phyloP scores from a whole-genome alignment of 1,139 yeast genomes.

The Debaryomyces nepalensis region DNA sequence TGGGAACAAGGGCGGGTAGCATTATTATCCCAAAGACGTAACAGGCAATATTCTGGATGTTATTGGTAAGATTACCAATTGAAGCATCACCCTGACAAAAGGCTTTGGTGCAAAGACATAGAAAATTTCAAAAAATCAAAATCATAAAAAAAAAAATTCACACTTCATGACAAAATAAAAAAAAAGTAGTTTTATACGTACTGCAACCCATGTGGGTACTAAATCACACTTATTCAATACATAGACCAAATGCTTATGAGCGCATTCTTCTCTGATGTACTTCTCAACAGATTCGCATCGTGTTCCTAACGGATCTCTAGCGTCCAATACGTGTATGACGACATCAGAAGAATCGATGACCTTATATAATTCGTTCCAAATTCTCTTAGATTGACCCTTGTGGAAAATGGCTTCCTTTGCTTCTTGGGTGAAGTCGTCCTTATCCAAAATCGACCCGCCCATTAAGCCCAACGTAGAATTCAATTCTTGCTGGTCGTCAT shows the following conservation, averaged over 20 bases:
- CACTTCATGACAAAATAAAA: conserved; percentile 9
- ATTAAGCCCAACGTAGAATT: conserved; percentile 76
- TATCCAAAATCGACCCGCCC: conserved; percentile 69
- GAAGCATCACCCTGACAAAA: conserved; percentile 72
- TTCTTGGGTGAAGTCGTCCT: conserved; percentile 83
- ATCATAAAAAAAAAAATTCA: neutral
- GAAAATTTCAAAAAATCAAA: conserved; percentile 15
- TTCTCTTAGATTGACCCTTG: conserved; percentile 97
- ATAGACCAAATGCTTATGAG: conserved; percentile 94
- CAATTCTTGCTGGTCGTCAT: conserved; percentile 75
- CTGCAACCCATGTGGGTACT: conserved; percentile 99
- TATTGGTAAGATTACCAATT: conserved; percentile 23
- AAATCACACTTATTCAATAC: conserved; percentile 97
- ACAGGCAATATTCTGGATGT: conserved; percentile 69
- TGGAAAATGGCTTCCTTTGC: conserved; percentile 95
- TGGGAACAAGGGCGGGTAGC: conserved; percentile 57
- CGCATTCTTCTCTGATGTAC: conserved; percentile 89
- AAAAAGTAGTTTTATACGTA: conserved; percentile 57
- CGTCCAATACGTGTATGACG: conserved; percentile 93
- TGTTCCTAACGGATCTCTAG: conserved; percentile 96
- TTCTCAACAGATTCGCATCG: conserved; percentile 93
- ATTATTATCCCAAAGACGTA: conserved; percentile 93
- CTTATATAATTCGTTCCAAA: conserved; percentile 96
- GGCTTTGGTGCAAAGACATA: conserved; percentile 49
- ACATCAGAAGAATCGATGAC: conserved; percentile 97